Conservation (phyloP, 768 basidiomycete genomes). For the Russula olivacea region DNA sequence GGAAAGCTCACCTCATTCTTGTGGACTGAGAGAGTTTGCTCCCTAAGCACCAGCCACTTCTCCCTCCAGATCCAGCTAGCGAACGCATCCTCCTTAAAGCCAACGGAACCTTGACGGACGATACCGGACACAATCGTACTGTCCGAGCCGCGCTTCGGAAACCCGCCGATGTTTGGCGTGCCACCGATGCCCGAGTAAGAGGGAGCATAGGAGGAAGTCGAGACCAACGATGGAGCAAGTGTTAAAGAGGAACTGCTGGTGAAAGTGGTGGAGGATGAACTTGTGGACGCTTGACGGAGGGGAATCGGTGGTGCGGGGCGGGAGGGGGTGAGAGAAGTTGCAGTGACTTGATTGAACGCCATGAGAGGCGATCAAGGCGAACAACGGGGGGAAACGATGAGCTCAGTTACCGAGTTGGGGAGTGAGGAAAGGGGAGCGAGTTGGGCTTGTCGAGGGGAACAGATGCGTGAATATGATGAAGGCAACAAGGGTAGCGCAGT, state of each 20-base stretch:
- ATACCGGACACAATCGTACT: conserved; percentile 38
- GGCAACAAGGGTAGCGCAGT: not conserved
- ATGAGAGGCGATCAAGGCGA: conserved; percentile 28
- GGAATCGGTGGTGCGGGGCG: conserved; percentile 75
- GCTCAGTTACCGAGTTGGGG: not conserved
- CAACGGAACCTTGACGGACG: conserved; percentile 67
- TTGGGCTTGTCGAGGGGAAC: not conserved
- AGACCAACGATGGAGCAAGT: conserved; percentile 40
- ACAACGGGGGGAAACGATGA: not conserved
- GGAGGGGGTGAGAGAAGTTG: conserved; percentile 65
- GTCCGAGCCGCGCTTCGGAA: conserved; percentile 54
- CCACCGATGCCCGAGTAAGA: conserved; percentile 81
- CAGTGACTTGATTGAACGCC: conserved; percentile 46
- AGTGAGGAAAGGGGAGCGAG: not conserved
- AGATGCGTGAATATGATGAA: not conserved
- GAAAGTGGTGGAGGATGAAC: conserved; percentile 42
- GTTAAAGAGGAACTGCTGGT: conserved; percentile 59
- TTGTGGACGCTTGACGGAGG: conserved; percentile 42
- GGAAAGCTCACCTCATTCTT: conserved; percentile 79
- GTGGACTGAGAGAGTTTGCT: conserved; percentile 71
- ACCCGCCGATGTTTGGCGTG: conserved; percentile 79
- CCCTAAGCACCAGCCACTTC: conserved; percentile 84
- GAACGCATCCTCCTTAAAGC: conserved; percentile 91
- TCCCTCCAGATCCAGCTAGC: conserved; percentile 88
- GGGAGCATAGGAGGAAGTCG: conserved; percentile 54